Evolutionary conservation across 2,329 filamentous ascomycete species (phyloP).

Genomic region (Parasarocladium wereldwijsianum): DNA sequence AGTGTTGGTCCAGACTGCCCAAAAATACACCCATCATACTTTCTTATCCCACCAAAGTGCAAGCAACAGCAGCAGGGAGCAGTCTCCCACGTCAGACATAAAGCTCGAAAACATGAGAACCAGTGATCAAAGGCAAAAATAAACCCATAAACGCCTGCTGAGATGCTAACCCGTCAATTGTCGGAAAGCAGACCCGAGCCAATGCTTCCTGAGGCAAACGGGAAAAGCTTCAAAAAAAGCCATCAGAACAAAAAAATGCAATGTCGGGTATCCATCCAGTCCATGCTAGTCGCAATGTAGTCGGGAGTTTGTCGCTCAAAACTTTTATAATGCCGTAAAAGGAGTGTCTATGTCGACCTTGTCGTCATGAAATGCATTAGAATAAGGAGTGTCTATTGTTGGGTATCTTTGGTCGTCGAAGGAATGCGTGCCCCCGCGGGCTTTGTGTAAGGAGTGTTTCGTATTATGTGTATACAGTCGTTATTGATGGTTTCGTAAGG

Average conservation of each 20-base stretch:
- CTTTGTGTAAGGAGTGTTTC: not conserved
- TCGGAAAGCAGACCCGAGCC: no score
- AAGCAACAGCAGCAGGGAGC: no score
- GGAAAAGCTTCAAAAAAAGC: no score
- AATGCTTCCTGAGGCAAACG: no score
- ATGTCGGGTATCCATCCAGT: not conserved
- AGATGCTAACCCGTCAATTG: no score
- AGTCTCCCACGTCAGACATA: no score
- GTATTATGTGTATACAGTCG: not conserved
- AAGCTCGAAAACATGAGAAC: no score
- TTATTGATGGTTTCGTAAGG: not conserved
- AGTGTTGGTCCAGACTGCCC: no score
- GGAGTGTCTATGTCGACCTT: conserved; percentile 11
- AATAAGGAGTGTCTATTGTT: conserved; percentile 19
- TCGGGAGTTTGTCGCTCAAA: conserved; percentile 1
- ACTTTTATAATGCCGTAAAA: conserved; percentile 7
- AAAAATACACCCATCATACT: no score
- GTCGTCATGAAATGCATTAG: conserved; percentile 16
- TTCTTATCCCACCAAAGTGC: no score
- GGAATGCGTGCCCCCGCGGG: conserved; percentile 1
- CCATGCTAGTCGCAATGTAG: conserved; percentile 1
- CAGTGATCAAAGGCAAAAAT: no score
- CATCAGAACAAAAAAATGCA: conserved; percentile 2
- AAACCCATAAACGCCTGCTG: no score
- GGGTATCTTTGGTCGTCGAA: conserved; percentile 4